Evolutionary conservation across 306 rosid species (phyloP).

Genomic region (Vigna angularis): DNA sequence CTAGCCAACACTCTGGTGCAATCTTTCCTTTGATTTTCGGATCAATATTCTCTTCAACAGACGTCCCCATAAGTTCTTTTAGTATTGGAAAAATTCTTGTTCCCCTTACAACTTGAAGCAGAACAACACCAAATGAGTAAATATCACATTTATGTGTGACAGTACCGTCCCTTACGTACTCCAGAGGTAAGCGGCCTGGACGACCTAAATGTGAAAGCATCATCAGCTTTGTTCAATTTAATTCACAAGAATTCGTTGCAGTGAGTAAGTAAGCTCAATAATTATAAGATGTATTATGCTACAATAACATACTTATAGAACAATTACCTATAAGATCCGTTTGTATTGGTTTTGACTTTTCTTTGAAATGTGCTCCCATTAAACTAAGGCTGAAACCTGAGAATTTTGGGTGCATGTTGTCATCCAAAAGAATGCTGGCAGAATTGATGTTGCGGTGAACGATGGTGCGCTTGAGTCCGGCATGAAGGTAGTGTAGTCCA

Average conservation of each 20-base stretch:
- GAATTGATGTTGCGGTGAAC: not conserved
- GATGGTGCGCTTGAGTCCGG: no score
- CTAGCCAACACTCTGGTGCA: no score
- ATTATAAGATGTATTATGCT: not conserved
- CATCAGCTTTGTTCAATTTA: not conserved
- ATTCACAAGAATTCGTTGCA: not conserved
- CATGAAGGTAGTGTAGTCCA: no score
- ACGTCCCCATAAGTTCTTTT: not conserved
- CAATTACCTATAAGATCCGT: no score
- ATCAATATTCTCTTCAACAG: not conserved
- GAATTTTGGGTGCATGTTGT: slow-evolving; percentile 19
- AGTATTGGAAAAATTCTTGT: no score
- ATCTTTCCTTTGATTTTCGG: slow-evolving; percentile 8
- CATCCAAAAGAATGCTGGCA: not conserved
- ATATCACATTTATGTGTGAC: not conserved
- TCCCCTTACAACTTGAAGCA: not conserved
- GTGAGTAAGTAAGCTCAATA: not conserved
- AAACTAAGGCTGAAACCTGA: not conserved
- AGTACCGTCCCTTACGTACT: not conserved
- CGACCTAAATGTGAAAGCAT: not conserved
- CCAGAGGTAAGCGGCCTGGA: not conserved
- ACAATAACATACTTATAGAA: not conserved
- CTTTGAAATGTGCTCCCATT: not conserved
- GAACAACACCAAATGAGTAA: slow-evolving; percentile 16
- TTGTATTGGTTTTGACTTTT: not conserved